These are phyloP conservation scores for Lentithecium fluviatile DNA, from an alignment of 495 filamentous ascomycete genomes.

Conservation along the genomic window DNA sequence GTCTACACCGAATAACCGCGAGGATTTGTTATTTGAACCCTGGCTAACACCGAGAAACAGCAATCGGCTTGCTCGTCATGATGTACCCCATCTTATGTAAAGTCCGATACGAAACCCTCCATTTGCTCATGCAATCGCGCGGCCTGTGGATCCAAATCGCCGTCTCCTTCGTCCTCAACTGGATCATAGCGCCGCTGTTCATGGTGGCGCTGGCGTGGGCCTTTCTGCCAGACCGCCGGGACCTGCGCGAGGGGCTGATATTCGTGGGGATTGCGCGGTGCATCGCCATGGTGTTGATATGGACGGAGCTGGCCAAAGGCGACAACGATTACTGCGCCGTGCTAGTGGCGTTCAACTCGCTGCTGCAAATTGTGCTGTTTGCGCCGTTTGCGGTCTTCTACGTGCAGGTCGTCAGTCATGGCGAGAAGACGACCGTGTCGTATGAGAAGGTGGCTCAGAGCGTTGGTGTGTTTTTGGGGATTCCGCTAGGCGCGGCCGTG, in stretches of 20 bases:
- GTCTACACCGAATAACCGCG: no score
- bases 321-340: constrained; percentile 46
- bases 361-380: constrained; percentile 45
- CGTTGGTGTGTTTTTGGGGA: constrained; percentile 44
- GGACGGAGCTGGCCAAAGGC: constrained; percentile 43
- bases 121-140: constrained; percentile 60
- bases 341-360: constrained; percentile 44
- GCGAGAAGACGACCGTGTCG: constrained; percentile 20
- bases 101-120: constrained; percentile 78
- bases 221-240: constrained; percentile 44
- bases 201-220: constrained; percentile 64
- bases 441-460: constrained; percentile 41
- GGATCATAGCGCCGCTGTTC: constrained; percentile 84
- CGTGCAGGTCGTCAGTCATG: constrained; percentile 40
- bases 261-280: constrained; percentile 45
- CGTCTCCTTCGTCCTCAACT: constrained; percentile 80
- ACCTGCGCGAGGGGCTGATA: constrained; percentile 43
- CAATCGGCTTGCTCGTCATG: constrained; percentile 82
- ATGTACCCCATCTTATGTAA: constrained; percentile 97
- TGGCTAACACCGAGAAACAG: constrained; percentile 42
- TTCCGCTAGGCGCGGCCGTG: constrained; percentile 43
- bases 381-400: constrained; percentile 45
- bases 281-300: constrained; percentile 47
- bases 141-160: constrained; percentile 75
- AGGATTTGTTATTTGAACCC: no score